These are phyloP conservation scores for Aspergillus ibericus DNA, from an alignment of 2,329 filamentous ascomycete species.

Conservation along the genomic window DNA sequence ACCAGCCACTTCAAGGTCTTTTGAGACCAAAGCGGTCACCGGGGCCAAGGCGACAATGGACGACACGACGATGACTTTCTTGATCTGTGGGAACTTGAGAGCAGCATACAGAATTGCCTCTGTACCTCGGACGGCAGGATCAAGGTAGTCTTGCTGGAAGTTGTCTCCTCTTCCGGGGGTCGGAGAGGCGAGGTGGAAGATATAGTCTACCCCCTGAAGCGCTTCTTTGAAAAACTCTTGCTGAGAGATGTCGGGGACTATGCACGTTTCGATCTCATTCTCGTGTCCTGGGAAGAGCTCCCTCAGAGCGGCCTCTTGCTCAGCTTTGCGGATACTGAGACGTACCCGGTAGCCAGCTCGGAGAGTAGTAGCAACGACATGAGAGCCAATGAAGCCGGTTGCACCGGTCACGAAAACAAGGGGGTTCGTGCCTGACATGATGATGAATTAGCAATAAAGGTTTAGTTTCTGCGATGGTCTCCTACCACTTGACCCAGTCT, in stretches of 20 bases:
- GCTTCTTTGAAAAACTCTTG: constrained; percentile 8
- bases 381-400: constrained; percentile 26
- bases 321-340: constrained; percentile 16
- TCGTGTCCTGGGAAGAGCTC: constrained; percentile 6
- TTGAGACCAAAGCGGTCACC: background rate
- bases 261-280: constrained; percentile 13
- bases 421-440: background rate
- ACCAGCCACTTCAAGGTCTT: background rate
- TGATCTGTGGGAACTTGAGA: background rate
- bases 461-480: background rate
- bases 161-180: constrained; percentile 9
- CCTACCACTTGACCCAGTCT: background rate
- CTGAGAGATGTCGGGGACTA: constrained; percentile 20
- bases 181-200: constrained; percentile 25
- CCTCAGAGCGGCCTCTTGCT: constrained; percentile 14
- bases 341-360: constrained; percentile 21
- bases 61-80: constrained; percentile 8
- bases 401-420: constrained; percentile 25
- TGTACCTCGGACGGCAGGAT: constrained; percentile 7
- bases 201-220: constrained; percentile 17
- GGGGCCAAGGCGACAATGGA: constrained; percentile 4
- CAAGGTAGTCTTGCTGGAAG: constrained; percentile 2
- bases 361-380: constrained; percentile 12
- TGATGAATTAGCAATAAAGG: no score
- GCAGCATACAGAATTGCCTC: background rate